Conservation (phyloP, 1,139 yeast species). For the Hansenula lynferdii region DNA sequence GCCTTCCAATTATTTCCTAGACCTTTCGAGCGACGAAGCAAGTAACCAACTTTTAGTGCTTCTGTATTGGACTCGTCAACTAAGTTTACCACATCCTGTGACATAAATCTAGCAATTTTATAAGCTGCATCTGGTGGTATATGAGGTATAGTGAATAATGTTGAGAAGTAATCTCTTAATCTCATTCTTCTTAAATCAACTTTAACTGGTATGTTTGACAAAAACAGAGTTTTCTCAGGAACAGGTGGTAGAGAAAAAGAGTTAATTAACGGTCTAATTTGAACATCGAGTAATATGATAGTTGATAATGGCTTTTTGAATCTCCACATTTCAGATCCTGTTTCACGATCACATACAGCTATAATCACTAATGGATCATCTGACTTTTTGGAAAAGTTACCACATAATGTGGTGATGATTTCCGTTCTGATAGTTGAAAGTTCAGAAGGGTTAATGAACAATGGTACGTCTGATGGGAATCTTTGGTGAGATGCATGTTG, state of each 20-base stretch:
- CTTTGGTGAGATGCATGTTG: slow-evolving; percentile 1
- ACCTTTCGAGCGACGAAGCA: slow-evolving; percentile 56
- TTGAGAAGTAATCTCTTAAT: slow-evolving; percentile 56
- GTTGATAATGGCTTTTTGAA: slow-evolving; percentile 57
- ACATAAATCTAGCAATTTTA: slow-evolving; percentile 59
- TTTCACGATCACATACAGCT: slow-evolving; percentile 52
- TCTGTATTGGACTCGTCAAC: slow-evolving; percentile 54
- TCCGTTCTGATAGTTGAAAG: slow-evolving; percentile 56
- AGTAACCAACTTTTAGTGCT: slow-evolving; percentile 61
- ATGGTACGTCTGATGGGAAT: slow-evolving; percentile 29
- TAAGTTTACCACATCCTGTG: slow-evolving; percentile 65
- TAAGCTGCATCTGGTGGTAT: slow-evolving; percentile 52
- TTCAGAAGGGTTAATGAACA: slow-evolving; percentile 65
- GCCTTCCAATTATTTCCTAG: slow-evolving; percentile 64
- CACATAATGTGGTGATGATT: slow-evolving; percentile 53
- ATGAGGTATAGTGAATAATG: slow-evolving; percentile 53
- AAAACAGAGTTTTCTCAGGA: slow-evolving; percentile 55
- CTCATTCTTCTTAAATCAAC: slow-evolving; percentile 56
- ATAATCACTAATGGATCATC: slow-evolving; percentile 62
- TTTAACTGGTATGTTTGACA: slow-evolving; percentile 56
- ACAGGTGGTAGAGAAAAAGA: slow-evolving; percentile 59
- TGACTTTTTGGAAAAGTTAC: slow-evolving; percentile 32
- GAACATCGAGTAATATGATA: slow-evolving; percentile 49
- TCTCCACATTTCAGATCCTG: slow-evolving; percentile 68
- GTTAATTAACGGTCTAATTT: slow-evolving; percentile 46